Evolutionary conservation across 345 rosid species (phyloP).

Genomic region (Hibiscus mutabilis): DNA sequence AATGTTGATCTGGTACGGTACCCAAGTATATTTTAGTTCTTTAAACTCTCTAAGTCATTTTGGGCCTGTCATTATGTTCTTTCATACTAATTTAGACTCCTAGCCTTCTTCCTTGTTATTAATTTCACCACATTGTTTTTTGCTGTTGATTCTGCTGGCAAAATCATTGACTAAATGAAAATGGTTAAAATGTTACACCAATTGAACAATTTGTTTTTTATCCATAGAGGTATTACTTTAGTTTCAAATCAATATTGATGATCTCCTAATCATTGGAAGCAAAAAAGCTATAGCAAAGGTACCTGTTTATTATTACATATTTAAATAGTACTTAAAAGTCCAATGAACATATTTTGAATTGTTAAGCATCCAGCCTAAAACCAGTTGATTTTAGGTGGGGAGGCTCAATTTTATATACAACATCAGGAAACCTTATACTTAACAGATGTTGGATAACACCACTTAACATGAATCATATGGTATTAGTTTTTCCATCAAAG

Average conservation of each 20-base stretch:
- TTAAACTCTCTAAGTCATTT: not conserved
- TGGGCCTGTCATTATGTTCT: not conserved
- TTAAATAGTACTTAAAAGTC: not conserved
- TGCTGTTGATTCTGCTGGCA: not conserved
- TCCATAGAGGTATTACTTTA: not conserved
- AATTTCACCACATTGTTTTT: not conserved
- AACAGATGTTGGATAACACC: not conserved
- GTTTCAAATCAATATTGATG: not conserved
- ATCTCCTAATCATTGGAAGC: not conserved
- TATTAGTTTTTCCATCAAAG: not conserved
- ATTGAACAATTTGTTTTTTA: not conserved
- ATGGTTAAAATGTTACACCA: not conserved
- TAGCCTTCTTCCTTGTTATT: not conserved
- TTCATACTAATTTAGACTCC: not conserved
- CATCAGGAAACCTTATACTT: not conserved
- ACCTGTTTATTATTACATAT: not conserved
- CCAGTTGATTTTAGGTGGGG: not conserved
- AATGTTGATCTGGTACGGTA: constrained; percentile 82
- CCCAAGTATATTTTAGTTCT: not conserved
- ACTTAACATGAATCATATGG: not conserved
- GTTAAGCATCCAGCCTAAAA: not conserved
- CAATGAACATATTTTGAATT: not conserved
- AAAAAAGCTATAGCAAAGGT: not conserved
- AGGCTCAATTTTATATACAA: not conserved
- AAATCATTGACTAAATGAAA: not conserved